Evolutionary conservation across 805 yeast species (phyloP), one percentile per base, ranked within the genome.

Genomic region (Candida peoriensis): DNA sequence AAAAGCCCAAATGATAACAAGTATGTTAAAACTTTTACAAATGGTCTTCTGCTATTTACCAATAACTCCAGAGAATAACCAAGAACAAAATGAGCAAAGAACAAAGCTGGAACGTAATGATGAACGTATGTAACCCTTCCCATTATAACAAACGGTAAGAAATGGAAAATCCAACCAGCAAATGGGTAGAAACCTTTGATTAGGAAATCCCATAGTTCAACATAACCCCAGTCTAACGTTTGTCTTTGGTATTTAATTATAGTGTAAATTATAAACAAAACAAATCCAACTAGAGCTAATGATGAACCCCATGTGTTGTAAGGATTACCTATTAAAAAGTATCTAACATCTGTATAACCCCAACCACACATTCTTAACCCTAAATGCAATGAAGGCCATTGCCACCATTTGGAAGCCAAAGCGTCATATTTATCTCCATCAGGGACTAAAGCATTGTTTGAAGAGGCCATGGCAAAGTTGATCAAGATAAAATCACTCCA

Each of bases 51-150:
- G 36, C 52, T 32, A 21, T 52, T 44, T 15, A 58, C 32, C 18
- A 30, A 27, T 37, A 54, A 28, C 33, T 56, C 61, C 25, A 61
- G 38, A 22, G 52, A 39, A 49, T 54, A 53, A 18, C 61, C 64
- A 52, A 63, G 56, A 12, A 86, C 80, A 44, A 89, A 65, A 67
- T 88, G 81, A 33, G 97, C 97, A 66, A 90, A 90, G 63, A 84
- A 90, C 44, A 89, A 71, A 1, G 97, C 96, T 11, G 98, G 98
- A 47, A 88, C 75, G 61, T 90, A 90, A 60, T 90, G 98, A 63
- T 90, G 98, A 22, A 90, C 93, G 58, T 93, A 90, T 2, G 95
- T 88, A 38, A 93, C 97, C 68, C 98, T 83, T 10, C 94, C 88
- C 98, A 90, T 90, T 40, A 87, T 62, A 21, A 82, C 75, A 62